Base-by-base conservation (phyloP, 306 rosid species). In the Psophocarpus tetragonolobus region DNA sequence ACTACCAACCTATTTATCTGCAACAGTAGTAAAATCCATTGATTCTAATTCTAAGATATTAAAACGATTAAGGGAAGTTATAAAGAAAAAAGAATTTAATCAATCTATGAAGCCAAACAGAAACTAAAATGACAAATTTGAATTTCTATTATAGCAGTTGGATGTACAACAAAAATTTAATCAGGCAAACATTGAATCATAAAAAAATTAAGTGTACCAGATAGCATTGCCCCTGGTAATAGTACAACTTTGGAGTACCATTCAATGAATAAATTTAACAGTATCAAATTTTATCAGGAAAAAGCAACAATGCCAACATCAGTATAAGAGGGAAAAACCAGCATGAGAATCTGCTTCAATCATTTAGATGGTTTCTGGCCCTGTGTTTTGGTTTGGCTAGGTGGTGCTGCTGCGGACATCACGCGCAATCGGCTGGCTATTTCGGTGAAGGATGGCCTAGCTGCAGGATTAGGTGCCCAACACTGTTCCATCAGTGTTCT, bases 401-500 rank as follows among this genome's bases (percentile, higher is more conserved):
- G 92, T 20, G 91, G 79, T 4, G 90, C 93, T 20, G 91, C 81
- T 4, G 90, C 81, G 0, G 96, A 83, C 98, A 93, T 90, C 51
- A 83, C 80, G 11, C 93, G 92, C 79, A 93, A 51, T 8, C 90
- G 91, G 32, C 88, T 79, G 0, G 98, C 91, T 9, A 93, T 93
- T 75, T 93, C 97, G 0, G 97, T 80, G 83, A 93, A 93, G 30
- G 93, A 88, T 24, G 98, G 98, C 42, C 97, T 87, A 36, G 15
- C 89, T 20, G 85, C 38, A 17, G 97, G 98, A 81, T 91, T 89
- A 0, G 98, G 92, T 4, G 95, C 93, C 98, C 98, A 93, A 68
- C 98, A 93, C 44, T 88, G 90, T 68, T 93, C 98, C 96, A 93
- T 93, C 54, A 93, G 79, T 80, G 90, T 81, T 69, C 87, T 83